Percentiles rank a stretch among this genome's conserved stretches.
These are phyloP conservation scores for Myxozyma udenii DNA, from an alignment of 805 yeast species.

Conservation along the genomic window DNA sequence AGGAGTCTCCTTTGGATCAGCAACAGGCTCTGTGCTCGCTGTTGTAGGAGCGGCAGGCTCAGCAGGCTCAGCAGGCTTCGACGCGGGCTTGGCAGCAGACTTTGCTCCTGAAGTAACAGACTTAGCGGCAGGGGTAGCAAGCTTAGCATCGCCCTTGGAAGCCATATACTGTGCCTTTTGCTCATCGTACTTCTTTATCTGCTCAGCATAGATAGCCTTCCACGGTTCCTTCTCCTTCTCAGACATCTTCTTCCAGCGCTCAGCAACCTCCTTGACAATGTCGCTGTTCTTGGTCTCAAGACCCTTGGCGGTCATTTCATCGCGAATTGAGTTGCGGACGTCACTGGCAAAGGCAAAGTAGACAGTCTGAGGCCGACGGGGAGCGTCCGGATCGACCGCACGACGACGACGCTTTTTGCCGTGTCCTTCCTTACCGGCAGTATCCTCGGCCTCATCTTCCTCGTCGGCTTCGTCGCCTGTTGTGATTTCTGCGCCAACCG, in stretches of 20 bases:
- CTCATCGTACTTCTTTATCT: conserved; percentile 46
- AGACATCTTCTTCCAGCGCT: conserved; percentile 70
- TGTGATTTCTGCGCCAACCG: conserved; percentile 3
- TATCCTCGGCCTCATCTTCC: conserved; percentile 27
- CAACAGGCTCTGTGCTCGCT: too few relatives aligned
- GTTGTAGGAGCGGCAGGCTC: conserved; percentile 1
- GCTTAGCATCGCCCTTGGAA: conserved; percentile 39
- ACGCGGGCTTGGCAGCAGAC: conserved; percentile 1
- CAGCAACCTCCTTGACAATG: conserved; percentile 73
- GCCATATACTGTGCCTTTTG: conserved; percentile 49
- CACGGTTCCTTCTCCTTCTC: conserved; percentile 70
- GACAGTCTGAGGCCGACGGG: conserved; percentile 88
- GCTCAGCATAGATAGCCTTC: conserved; percentile 53
- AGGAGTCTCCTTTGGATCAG: conserved; percentile 3
- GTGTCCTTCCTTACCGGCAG: conserved; percentile 28
- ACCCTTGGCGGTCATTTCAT: conserved; percentile 59
- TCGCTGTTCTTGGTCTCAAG: conserved; percentile 62
- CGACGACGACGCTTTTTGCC: conserved; percentile 49
- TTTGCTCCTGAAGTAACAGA: background rate
- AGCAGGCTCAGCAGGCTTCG: conserved; percentile 2
- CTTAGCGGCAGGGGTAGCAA: conserved; percentile 1
- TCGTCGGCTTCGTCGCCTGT: conserved; percentile 10
- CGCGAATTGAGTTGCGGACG: conserved; percentile 66
- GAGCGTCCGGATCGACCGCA: conserved; percentile 84
- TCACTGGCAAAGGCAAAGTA: conserved; percentile 76